Base-by-base conservation (phyloP, 2,329 filamentous ascomycete genomes). In the Aspergillus persii region DNA sequence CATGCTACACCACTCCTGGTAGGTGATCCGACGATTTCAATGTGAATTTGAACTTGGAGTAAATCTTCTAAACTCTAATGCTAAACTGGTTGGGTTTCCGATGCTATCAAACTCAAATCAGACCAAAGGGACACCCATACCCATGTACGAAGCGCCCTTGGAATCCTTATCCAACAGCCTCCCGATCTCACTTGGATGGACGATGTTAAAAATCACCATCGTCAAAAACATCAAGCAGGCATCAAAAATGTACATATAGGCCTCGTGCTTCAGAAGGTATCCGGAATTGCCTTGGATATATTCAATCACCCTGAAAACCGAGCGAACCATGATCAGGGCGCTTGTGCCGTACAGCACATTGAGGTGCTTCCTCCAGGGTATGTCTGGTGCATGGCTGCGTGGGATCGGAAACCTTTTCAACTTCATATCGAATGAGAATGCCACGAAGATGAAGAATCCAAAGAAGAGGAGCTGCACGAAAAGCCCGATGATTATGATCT, bases 401-500 rank as follows among this genome's bases (percentile, higher is more conserved):
- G 36, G 36, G 15, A 41, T 56, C 1, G 56, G 59, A n/a, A 53
- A 61, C 4, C 36, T 50, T 6, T 50, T 49, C 15, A 61, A 12
- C 11, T 61, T 61, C 2, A 55, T 12, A 18, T 64, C 58, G 18
- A 64, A 64, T 4, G 51, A 33, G 4, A 53, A 46, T 8, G 54
- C 55, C 0, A 58, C 56, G 6, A 79, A 57, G 33, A 83, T 73
- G 65, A 88, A 89, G 48, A 86, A 72, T n/a, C 76, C 78, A 57
- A 88, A 87, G 57, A 84, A 79, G 50, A 84, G 44, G 36, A 88
- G 78, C 66, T 89, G 86, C n/a, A 87, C 70, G 46, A 84, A 69
- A 1, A 89, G 73, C 0, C 86, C 86, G 0, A 65, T 80, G 2
- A 87, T 69, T 33, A 88, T 80, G 54, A 87, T 74, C 8, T 68